Evolutionary conservation across 2,329 filamentous ascomycete species (phyloP).

Genomic region (Monosporascus ibericus): DNA sequence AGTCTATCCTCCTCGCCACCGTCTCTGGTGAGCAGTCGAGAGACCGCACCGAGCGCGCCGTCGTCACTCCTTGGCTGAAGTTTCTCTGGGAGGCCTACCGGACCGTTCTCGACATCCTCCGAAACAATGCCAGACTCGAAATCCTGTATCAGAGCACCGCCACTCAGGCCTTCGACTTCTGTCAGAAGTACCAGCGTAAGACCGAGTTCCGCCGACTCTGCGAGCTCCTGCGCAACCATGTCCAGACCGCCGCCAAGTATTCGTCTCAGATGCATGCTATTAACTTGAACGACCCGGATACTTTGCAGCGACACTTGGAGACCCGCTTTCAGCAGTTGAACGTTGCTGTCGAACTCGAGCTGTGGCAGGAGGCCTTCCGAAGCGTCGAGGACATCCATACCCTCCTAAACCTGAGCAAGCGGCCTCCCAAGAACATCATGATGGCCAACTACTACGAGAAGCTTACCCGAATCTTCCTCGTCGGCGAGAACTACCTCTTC

Average conservation of each 20-base stretch:
- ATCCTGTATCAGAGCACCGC: constrained; percentile 98
- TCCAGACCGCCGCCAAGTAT: constrained; percentile 98
- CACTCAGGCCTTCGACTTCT: constrained; percentile 98
- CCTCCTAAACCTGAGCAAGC: constrained; percentile 93
- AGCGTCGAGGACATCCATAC: constrained; percentile 99
- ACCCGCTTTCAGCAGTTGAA: constrained; percentile 98
- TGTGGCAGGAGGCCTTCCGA: constrained; percentile 99
- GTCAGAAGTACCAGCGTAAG: constrained; percentile 95
- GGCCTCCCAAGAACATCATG: constrained; percentile 97
- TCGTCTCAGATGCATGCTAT: constrained; percentile 99
- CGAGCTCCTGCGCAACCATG: constrained; percentile 95
- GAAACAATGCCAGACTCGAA: constrained; percentile 97
- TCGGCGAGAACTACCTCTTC: constrained; percentile 99
- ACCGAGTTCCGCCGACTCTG: constrained; percentile 98
- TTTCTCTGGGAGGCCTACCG: constrained; percentile 99
- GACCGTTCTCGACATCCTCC: constrained; percentile 94
- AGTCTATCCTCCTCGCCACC: constrained; percentile 95
- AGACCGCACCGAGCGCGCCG: constrained; percentile 94
- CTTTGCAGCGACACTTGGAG: constrained; percentile 92
- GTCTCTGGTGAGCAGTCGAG: constrained; percentile 97
- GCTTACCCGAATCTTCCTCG: constrained; percentile 94
- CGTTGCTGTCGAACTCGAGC: constrained; percentile 92
- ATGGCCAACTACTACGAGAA: constrained; percentile 99
- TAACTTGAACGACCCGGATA: constrained; percentile 96
- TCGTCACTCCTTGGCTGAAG: constrained; percentile 98